Evolutionary conservation across 2,329 filamentous ascomycete species (phyloP), one percentile per base, ranked within the genome.

Genomic region (Stachybotrys echinatus): DNA sequence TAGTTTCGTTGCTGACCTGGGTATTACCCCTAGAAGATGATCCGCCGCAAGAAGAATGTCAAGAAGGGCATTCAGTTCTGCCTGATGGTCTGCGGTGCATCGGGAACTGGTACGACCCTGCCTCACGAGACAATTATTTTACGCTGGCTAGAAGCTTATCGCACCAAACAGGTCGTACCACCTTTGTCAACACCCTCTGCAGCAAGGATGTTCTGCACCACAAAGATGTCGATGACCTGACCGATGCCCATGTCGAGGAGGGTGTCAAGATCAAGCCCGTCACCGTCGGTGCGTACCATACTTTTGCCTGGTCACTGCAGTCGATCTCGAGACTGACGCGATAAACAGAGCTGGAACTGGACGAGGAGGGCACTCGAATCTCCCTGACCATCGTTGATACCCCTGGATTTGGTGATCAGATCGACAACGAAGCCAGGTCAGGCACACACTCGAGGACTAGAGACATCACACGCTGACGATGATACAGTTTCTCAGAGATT

Each of bases 1-100:
- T 34, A 14, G 14, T 10, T 34, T 14, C 27, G 5, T 34, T 52
- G 57, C 65, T 70, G 51, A 70, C 60, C 23, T 34, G 27, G 10
- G 3, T 34, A 10, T 14, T 50, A 23, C 21, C 49, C 50, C 55
- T 72, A 90, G 85, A 89, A 95, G 75, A 94, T 96, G 88, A 92
- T 96, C 72, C 92, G 94, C 77, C 88, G 90, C 76, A 99, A 99
- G 92, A 99, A 99, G 89, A 97, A 99, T 83, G 92, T 99, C 78
- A 96, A 96, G 88, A 96, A 96, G 84, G 94, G 94, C 70, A 97
- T 99, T 69, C 94, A 99, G 81, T 99, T 99, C 80, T 97, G 92
- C 74, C 76, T 99, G 83, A 99, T 99, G 94, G 94, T 99, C 67
- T 97, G 94, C 71, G 94, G 94, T 79, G 94, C 94, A 70, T 97